Evolutionary conservation across 129 eudicot genomes (phyloP), one percentile per base, ranked within the genome.

Genomic region (Calendula officinalis): DNA sequence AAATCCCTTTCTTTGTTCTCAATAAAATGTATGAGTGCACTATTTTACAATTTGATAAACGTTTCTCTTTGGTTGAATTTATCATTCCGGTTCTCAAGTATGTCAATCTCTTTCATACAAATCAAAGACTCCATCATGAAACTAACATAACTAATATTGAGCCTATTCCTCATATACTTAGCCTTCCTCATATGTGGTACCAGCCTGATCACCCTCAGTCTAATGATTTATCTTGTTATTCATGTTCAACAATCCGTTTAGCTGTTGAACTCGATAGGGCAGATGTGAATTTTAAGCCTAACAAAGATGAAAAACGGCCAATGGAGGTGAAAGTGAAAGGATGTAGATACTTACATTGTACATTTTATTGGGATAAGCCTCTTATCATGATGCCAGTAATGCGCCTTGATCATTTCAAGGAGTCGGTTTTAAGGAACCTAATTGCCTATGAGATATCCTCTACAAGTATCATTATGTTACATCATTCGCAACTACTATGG

Each of bases 1-100:
- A 67, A 41, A 38, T 67, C 17, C 72, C 72, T 33, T 52, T 16
- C 52, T 52, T 39, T 39, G 39, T 66, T 16, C 72, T 66, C 34
- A 1, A 39, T 5, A 17, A 51, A 3, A 36, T 66, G 5, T 36
- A 16, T 34, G 17, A 66, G 2, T 32, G 45, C 62, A 66, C 72
- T 6, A n/a, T 66, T 5, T 2, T 7, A 1, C 5, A 5, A 12
- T 5, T 32, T 1, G 6, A 45, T 0, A 9, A 9, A 4, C 11
- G 5, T 10, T 10, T 32, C 15, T 17, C 56, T 14, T 42, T 63
- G 30, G 1, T n/a, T 16, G 5, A 63, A 0, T 6, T 22, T 6
- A 6, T 63, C 56, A 1, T 38, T 22, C 13, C 36, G 11, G 3
- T 50, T 53, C 16, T 66, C 2, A 5, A 39, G 5, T 7, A 15